Conservation (phyloP, 371 early-diverging fungal genomes). For the Lichtheimia ramosa region DNA sequence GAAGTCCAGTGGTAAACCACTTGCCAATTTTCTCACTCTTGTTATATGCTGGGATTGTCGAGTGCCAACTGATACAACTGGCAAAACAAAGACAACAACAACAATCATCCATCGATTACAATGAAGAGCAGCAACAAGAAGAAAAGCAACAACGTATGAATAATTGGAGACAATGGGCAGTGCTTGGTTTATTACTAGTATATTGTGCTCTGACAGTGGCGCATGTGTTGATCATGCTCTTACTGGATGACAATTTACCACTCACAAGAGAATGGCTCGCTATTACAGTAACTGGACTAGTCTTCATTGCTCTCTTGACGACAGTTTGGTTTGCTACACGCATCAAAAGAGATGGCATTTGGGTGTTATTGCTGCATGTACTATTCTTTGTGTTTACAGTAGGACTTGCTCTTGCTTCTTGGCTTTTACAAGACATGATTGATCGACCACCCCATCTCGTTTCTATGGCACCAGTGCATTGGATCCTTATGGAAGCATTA, state of each 20-base stretch:
- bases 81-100: too few relatives aligned
- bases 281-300: background rate
- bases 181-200: background rate
- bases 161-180: constrained; percentile 21
- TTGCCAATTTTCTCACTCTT: constrained; percentile 23
- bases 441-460: background rate
- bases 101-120: constrained; percentile 8
- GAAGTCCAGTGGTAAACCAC: constrained; percentile 19
- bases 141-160: constrained; percentile 11
- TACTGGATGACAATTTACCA: background rate
- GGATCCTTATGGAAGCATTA: constrained; percentile 12
- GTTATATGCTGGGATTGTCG: constrained; percentile 22
- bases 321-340: background rate
- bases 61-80: constrained; percentile 20
- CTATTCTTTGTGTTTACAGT: constrained; percentile 17
- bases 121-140: background rate
- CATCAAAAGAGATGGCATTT: too few relatives aligned
- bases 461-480: background rate
- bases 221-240: background rate
- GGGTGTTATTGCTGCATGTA: constrained; percentile 8
- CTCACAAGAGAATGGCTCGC: constrained; percentile 4
- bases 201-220: background rate
- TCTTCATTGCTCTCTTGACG: background rate
- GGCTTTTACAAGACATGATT: constrained; percentile 19
- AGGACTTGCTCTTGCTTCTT: constrained; percentile 17